A percentile compares a stretch with the other conserved stretches of the same genome.
phyloP scores from a whole-genome alignment of 208 protist species.

The Phytomonas sp. region DNA sequence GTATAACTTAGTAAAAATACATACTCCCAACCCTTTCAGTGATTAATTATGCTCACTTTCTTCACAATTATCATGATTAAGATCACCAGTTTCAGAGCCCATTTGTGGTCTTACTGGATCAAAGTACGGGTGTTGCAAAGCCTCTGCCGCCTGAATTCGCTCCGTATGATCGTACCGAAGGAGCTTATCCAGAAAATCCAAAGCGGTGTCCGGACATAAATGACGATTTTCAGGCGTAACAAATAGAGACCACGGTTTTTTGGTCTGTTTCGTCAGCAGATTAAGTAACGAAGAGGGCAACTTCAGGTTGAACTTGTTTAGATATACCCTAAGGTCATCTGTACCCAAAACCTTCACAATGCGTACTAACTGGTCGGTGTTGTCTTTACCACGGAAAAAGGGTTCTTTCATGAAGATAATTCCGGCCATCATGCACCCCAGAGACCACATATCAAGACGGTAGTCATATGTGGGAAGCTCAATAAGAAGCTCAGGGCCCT shows the following conservation, averaged over 20 bases:
- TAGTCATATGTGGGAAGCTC: constrained; percentile 99
- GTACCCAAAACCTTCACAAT: constrained; percentile 97
- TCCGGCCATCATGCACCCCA: constrained; percentile 99
- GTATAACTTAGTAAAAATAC: neutral
- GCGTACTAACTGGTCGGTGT: constrained; percentile 98
- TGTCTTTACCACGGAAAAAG: constrained; percentile 99
- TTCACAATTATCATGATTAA: constrained; percentile 5
- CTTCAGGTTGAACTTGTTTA: constrained; percentile 96
- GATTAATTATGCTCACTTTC: constrained; percentile 5
- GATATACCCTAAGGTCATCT: constrained; percentile 93
- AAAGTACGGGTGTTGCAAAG: constrained; percentile 99
- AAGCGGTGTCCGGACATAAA: constrained; percentile 93
- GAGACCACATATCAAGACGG: constrained; percentile 99
- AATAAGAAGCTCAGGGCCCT: constrained; percentile 97
- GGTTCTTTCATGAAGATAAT: constrained; percentile 99
- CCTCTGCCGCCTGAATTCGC: constrained; percentile 96
- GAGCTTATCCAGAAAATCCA: constrained; percentile 98
- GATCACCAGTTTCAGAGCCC: neutral
- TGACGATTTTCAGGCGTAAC: constrained; percentile 94
- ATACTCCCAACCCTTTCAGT: neutral
- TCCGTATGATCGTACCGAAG: constrained; percentile 97
- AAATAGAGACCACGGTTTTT: constrained; percentile 92
- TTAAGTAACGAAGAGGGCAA: constrained; percentile 89
- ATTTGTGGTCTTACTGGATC: constrained; percentile 67
- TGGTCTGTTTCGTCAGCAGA: constrained; percentile 73